Conservation (phyloP, 2,329 filamentous ascomycete genomes). For the Fusarium liriodendri region DNA sequence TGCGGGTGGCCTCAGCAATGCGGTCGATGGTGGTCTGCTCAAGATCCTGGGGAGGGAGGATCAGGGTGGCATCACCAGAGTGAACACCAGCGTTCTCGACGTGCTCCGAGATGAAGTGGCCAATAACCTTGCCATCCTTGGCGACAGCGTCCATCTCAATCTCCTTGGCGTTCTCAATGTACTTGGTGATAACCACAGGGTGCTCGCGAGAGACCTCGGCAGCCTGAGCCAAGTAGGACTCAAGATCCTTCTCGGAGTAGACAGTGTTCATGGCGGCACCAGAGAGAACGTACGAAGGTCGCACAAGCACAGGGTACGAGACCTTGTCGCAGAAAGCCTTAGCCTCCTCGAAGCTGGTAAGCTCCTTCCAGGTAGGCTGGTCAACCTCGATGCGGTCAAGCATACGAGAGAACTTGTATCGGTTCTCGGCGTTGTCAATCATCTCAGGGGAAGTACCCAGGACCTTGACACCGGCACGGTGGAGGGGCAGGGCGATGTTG, state of each 20-base stretch:
- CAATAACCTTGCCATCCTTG: constrained; percentile 86
- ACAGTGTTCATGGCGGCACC: constrained; percentile 99
- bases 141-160: constrained; percentile 99
- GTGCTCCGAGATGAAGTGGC: constrained; percentile 98
- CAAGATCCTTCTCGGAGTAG: constrained; percentile 93
- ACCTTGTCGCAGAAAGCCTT: constrained; percentile 88
- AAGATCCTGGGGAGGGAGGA: constrained; percentile 93
- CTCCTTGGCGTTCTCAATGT: constrained; percentile 99
- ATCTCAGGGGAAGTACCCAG: constrained; percentile 97
- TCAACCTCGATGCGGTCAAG: constrained; percentile 94
- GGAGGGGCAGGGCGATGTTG: constrained; percentile 92
- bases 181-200: constrained; percentile 98
- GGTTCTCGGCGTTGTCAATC: constrained; percentile 97
- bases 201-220: constrained; percentile 94
- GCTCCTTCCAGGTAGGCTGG: constrained; percentile 97
- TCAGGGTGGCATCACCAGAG: constrained; percentile 96
- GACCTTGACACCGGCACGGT: constrained; percentile 90
- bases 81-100: constrained; percentile 99
- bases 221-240: constrained; percentile 89
- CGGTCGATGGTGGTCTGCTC: constrained; percentile 87
- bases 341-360: constrained; percentile 94
- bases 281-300: constrained; percentile 95
- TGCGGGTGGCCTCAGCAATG: constrained; percentile 94
- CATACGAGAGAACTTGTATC: constrained; percentile 99
- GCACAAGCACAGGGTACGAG: constrained; percentile 91